Conservation (phyloP, 495 filamentous ascomycete genomes). For the Oleoguttula mirabilis region DNA sequence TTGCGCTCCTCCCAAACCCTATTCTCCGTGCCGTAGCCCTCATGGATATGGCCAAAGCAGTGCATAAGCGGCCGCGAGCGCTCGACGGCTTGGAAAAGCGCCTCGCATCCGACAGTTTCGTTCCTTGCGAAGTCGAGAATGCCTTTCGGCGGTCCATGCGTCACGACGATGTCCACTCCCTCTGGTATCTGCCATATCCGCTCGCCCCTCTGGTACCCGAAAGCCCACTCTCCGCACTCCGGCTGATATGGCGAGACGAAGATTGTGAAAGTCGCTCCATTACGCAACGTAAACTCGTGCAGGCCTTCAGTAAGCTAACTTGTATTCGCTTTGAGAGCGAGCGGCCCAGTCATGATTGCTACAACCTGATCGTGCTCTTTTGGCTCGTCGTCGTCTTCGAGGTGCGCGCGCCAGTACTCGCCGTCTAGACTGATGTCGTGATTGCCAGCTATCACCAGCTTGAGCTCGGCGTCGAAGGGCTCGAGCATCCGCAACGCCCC, state of each 20-base stretch:
- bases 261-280: too few species aligned
- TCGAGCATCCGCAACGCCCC: conserved; percentile 42
- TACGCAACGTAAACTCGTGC: too few species aligned
- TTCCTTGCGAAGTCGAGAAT: conserved; percentile 40
- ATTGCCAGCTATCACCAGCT: conserved; percentile 71
- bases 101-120: conserved; percentile 40
- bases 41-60: conserved; percentile 67
- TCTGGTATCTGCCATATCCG: conserved; percentile 39
- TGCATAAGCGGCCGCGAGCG: conserved; percentile 45
- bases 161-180: conserved; percentile 61
- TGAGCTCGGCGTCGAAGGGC: conserved; percentile 49
- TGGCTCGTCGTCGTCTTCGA: conserved; percentile 1
- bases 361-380: too few species aligned
- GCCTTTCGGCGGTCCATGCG: conserved; percentile 57
- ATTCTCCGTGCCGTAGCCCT: conserved; percentile 54
- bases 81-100: conserved; percentile 45
- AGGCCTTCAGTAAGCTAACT: too few species aligned
- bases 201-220: conserved; percentile 20
- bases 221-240: conserved; percentile 5
- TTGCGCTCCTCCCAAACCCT: too few species aligned
- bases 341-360: too few species aligned
- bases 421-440: conserved; percentile 64
- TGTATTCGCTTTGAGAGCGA: background rate
- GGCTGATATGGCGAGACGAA: too few species aligned
- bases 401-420: too few species aligned